Percentiles rank a stretch among this genome's conserved stretches.
phyloP scores from a whole-genome alignment of 257 asterid genomes.

The Jacaranda mimosifolia region DNA sequence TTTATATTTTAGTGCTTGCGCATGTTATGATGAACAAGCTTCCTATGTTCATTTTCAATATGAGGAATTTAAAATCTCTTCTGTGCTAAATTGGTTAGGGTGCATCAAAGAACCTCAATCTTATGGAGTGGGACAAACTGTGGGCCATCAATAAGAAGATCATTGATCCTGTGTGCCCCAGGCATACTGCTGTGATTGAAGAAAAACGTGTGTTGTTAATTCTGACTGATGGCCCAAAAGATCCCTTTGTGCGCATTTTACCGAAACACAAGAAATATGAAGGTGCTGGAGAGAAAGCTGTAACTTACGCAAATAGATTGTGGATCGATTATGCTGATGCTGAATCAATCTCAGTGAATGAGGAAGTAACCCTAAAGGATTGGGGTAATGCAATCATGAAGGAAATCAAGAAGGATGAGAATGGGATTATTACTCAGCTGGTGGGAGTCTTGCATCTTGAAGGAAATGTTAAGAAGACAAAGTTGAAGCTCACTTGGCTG shows the following conservation, averaged over 20 bases:
- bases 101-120: slow-evolving; percentile 98
- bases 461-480: slow-evolving; percentile 91
- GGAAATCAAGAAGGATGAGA: slow-evolving; percentile 79
- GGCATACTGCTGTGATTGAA: slow-evolving; percentile 89
- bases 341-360: slow-evolving; percentile 67
- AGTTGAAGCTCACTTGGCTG: slow-evolving; percentile 95
- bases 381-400: slow-evolving; percentile 95
- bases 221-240: slow-evolving; percentile 80
- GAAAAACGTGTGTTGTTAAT: slow-evolving; percentile 63
- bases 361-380: slow-evolving; percentile 93
- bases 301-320: slow-evolving; percentile 70
- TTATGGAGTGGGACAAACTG: slow-evolving; percentile 98
- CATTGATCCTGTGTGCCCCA: slow-evolving; percentile 94
- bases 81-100: slow-evolving; percentile 59
- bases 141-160: slow-evolving; percentile 97
- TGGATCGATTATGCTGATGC: slow-evolving; percentile 95
- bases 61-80: slow-evolving; percentile 25
- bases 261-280: slow-evolving; percentile 87
- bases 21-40: background rate
- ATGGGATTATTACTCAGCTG: slow-evolving; percentile 68
- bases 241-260: slow-evolving; percentile 71
- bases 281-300: slow-evolving; percentile 93
- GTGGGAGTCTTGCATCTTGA: slow-evolving; percentile 85
- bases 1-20: slow-evolving; percentile 1
- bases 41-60: slow-evolving; percentile 3